Conservation (phyloP, 2,329 filamentous ascomycete genomes). For the Nothophoma quercina region DNA sequence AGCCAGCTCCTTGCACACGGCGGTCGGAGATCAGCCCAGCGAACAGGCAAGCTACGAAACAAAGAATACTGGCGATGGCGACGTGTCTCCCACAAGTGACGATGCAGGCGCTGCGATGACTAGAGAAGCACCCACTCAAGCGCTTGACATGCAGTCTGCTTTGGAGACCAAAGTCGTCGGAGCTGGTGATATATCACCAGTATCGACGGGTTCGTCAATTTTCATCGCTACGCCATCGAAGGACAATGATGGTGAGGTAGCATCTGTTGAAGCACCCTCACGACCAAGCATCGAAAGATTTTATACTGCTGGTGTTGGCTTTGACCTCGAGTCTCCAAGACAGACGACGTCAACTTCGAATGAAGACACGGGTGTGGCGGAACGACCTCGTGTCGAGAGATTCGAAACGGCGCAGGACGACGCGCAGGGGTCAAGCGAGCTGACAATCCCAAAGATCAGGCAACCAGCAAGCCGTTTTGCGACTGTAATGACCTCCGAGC, state of each 20-base stretch:
- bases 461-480: slow-evolving; percentile 12
- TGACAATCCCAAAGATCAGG: slow-evolving; percentile 20
- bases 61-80: slow-evolving; percentile 26
- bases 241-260: not conserved
- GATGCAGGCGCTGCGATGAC: not conserved
- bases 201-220: slow-evolving; percentile 23
- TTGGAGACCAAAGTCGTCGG: slow-evolving; percentile 34
- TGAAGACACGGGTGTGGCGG: slow-evolving; percentile 16
- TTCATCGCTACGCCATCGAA: not conserved
- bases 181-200: slow-evolving; percentile 36
- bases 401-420: slow-evolving; percentile 15
- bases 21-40: not conserved
- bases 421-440: slow-evolving; percentile 20
- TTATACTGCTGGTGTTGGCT: slow-evolving; percentile 3
- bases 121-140: not conserved
- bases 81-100: slow-evolving; percentile 32
- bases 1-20: not conserved
- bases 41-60: slow-evolving; percentile 26
- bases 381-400: slow-evolving; percentile 23
- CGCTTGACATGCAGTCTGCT: slow-evolving; percentile 21
- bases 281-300: slow-evolving; percentile 1
- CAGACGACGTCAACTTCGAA: not conserved
- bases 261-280: not conserved
- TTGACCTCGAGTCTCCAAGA: not conserved
- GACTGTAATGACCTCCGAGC: slow-evolving; percentile 13